A percentile compares a stretch with the other conserved stretches of the same genome.
These are phyloP conservation scores for Nemania bipapillata DNA, from an alignment of 2,329 filamentous ascomycete species.

Conservation along the genomic window DNA sequence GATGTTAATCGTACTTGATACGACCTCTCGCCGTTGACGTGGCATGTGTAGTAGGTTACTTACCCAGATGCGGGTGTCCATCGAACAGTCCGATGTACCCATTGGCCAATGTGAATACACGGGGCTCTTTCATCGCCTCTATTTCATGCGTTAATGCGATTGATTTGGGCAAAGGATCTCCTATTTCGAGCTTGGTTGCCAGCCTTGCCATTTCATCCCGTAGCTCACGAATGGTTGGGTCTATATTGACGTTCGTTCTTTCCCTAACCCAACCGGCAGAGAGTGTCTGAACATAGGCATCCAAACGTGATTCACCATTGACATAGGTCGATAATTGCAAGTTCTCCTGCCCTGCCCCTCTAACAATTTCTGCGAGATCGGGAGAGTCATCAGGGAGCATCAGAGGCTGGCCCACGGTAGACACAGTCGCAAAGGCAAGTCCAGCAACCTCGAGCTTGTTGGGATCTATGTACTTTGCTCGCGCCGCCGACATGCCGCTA, in stretches of 20 bases:
- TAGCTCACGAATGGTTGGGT: not conserved
- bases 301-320: slow-evolving; percentile 32
- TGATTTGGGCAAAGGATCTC: not conserved
- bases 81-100: slow-evolving; percentile 26
- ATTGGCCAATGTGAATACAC: slow-evolving; percentile 25
- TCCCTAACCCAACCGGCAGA: slow-evolving; percentile 4
- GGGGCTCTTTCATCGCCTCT: not conserved
- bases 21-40: not conserved
- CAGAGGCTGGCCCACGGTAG: not conserved
- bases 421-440: slow-evolving; percentile 25
- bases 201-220: not conserved
- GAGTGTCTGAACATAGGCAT: slow-evolving; percentile 36
- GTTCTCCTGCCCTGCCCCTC: slow-evolving; percentile 1
- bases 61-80: slow-evolving; percentile 25
- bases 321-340: slow-evolving; percentile 20
- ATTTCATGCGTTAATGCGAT: not conserved
- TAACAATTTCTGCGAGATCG: not conserved
- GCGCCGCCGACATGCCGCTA: slow-evolving; percentile 31
- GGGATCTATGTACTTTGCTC: not conserved
- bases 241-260: not conserved
- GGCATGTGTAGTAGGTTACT: not conserved
- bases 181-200: not conserved
- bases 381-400: not conserved
- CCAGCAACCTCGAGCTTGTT: slow-evolving; percentile 28
- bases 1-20: not conserved